Conservation (phyloP, 768 basidiomycete genomes). For the Leccinum arenicola region DNA sequence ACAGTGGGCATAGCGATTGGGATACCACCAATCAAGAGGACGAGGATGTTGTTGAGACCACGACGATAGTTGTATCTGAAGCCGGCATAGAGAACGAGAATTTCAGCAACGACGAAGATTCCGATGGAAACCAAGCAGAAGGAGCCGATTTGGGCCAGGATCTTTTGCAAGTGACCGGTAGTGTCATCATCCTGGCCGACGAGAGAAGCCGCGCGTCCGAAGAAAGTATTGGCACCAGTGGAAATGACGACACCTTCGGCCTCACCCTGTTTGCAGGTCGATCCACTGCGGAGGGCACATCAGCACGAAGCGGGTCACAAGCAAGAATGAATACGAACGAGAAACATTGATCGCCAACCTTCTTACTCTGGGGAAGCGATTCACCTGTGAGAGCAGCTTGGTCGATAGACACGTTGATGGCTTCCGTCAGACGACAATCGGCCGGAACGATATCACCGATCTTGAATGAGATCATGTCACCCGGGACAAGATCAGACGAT, state of each 20-base stretch:
- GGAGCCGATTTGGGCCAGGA: slow-evolving; percentile 95
- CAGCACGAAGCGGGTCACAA: not conserved
- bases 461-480: slow-evolving; percentile 97
- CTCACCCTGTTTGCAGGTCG: slow-evolving; percentile 98
- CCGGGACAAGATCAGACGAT: slow-evolving; percentile 85
- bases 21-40: slow-evolving; percentile 99
- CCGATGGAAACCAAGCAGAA: slow-evolving; percentile 98
- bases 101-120: slow-evolving; percentile 92
- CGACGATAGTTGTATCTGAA: slow-evolving; percentile 90
- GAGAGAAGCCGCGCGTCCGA: slow-evolving; percentile 96
- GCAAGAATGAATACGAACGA: slow-evolving; percentile 59
- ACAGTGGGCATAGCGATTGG: slow-evolving; percentile 99
- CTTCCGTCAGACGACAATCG: slow-evolving; percentile 94
- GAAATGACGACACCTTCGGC: slow-evolving; percentile 99
- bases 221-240: slow-evolving; percentile 97
- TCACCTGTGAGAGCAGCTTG: slow-evolving; percentile 98
- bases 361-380: slow-evolving; percentile 91
- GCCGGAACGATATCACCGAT: slow-evolving; percentile 99
- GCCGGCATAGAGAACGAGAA: slow-evolving; percentile 88
- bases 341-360: slow-evolving; percentile 94
- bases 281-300: slow-evolving; percentile 54
- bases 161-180: slow-evolving; percentile 97
- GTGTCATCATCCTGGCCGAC: slow-evolving; percentile 98
- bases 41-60: slow-evolving; percentile 96
- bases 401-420: slow-evolving; percentile 97